Conservation (phyloP, 2,329 filamentous ascomycete genomes). For the Microsporum ferrugineum region DNA sequence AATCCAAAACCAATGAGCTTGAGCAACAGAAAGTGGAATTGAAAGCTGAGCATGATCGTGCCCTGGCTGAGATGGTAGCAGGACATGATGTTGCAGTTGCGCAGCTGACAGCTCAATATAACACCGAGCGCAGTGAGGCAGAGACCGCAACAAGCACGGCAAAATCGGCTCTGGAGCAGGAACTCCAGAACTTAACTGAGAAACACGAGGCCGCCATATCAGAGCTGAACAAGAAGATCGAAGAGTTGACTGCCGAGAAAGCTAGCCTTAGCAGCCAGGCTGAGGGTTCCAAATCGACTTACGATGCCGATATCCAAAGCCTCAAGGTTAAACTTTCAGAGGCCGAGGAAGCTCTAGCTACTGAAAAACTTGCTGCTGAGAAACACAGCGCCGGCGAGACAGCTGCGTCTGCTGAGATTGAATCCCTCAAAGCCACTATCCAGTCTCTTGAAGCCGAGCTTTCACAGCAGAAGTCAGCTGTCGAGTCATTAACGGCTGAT, state of each 20-base stretch:
- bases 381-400: slow-evolving; percentile 13
- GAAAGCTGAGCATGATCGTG: slow-evolving; percentile 10
- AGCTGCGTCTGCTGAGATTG: slow-evolving; percentile 11
- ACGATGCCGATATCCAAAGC: slow-evolving; percentile 12
- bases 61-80: slow-evolving; percentile 13
- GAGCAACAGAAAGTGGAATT: slow-evolving; percentile 10
- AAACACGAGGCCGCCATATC: slow-evolving; percentile 7
- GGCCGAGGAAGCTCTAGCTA: slow-evolving; percentile 15
- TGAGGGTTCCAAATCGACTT: slow-evolving; percentile 7
- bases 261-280: slow-evolving; percentile 7
- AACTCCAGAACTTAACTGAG: slow-evolving; percentile 13
- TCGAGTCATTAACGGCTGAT: slow-evolving; percentile 12
- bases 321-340: slow-evolving; percentile 18
- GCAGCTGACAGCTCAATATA: slow-evolving; percentile 10
- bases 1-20: slow-evolving; percentile 13
- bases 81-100: slow-evolving; percentile 14
- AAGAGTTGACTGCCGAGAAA: slow-evolving; percentile 11
- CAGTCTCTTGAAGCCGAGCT: slow-evolving; percentile 14
- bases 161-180: slow-evolving; percentile 9
- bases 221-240: slow-evolving; percentile 10
- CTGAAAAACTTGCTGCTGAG: slow-evolving; percentile 12
- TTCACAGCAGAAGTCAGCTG: slow-evolving; percentile 8
- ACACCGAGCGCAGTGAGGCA: slow-evolving; percentile 14
- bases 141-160: slow-evolving; percentile 12
- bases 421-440: slow-evolving; percentile 13